Evolutionary conservation across 352 stramenopile genomes (phyloP).

Genomic region (Plasmopara viticola): DNA sequence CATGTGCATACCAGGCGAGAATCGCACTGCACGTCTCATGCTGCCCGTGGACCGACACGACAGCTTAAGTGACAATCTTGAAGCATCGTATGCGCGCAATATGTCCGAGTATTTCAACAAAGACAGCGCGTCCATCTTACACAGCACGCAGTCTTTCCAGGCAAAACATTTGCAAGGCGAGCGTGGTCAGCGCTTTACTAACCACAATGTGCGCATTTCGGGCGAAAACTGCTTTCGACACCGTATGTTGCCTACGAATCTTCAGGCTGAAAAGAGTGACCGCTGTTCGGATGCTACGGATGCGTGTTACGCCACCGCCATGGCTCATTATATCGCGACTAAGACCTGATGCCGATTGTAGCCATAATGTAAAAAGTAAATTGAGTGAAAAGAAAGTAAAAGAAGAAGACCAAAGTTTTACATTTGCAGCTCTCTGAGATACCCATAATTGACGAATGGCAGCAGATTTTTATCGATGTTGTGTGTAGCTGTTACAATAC

Average conservation of each 20-base stretch:
- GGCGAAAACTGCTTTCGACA: slow-evolving; percentile 42
- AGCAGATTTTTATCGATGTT: too few relatives aligned
- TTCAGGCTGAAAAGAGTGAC: slow-evolving; percentile 29
- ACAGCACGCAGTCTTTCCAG: slow-evolving; percentile 1
- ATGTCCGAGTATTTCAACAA: slow-evolving; percentile 17
- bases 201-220: slow-evolving; percentile 48
- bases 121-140: neutral
- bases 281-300: slow-evolving; percentile 41
- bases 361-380: neutral
- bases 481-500: too few relatives aligned
- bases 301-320: slow-evolving; percentile 35
- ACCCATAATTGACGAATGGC: too few relatives aligned
- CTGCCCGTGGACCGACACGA: slow-evolving; percentile 38
- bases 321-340: slow-evolving; percentile 38
- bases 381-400: too few relatives aligned
- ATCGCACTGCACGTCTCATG: slow-evolving; percentile 32
- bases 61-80: slow-evolving; percentile 34
- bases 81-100: slow-evolving; percentile 23
- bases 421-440: too few relatives aligned
- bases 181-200: slow-evolving; percentile 38
- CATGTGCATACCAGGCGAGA: slow-evolving; percentile 56
- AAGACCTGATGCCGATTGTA: slow-evolving; percentile 36
- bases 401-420: too few relatives aligned
- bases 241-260: slow-evolving; percentile 38
- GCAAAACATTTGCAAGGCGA: slow-evolving; percentile 15